A percentile compares a stretch with the other conserved stretches of the same genome.
Evolutionary conservation across 257 asterid species (phyloP).

Genomic region (Rauvolfia tetraphylla): DNA sequence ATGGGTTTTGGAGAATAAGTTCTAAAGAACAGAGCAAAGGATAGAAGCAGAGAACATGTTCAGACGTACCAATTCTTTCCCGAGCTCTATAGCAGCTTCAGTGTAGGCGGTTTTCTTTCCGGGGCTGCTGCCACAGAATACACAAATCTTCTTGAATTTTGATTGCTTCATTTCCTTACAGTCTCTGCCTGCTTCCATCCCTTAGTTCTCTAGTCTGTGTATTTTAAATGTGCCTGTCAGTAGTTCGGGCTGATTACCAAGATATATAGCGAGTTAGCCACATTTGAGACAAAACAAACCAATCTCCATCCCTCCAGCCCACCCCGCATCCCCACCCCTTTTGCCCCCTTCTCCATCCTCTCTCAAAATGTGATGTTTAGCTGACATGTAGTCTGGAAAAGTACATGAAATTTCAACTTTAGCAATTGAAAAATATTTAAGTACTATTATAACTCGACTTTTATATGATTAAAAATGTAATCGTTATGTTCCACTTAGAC

Average conservation of each 20-base stretch:
- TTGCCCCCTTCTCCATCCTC: too few relatives aligned
- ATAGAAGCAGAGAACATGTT: background rate
- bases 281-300: slow-evolving; percentile 1
- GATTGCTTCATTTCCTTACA: slow-evolving; percentile 24
- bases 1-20: background rate
- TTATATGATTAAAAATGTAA: too few relatives aligned
- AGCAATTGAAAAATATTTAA: too few relatives aligned
- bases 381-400: too few relatives aligned
- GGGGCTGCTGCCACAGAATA: slow-evolving; percentile 40
- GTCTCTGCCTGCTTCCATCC: slow-evolving; percentile 3
- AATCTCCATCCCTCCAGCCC: background rate
- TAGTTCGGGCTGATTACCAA: background rate
- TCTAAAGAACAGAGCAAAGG: background rate
- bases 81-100: slow-evolving; percentile 40
- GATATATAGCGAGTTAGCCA: background rate
- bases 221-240: background rate
- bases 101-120: slow-evolving; percentile 37
- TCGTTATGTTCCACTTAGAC: too few relatives aligned
- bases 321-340: background rate
- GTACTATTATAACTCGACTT: too few relatives aligned
- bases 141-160: slow-evolving; percentile 39
- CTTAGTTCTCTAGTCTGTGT: background rate
- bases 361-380: background rate
- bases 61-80: slow-evolving; percentile 34
- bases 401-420: too few relatives aligned